phyloP scores from a whole-genome alignment of 2,329 filamentous ascomycete genomes.

The Atkinsonella hypoxylon region DNA sequence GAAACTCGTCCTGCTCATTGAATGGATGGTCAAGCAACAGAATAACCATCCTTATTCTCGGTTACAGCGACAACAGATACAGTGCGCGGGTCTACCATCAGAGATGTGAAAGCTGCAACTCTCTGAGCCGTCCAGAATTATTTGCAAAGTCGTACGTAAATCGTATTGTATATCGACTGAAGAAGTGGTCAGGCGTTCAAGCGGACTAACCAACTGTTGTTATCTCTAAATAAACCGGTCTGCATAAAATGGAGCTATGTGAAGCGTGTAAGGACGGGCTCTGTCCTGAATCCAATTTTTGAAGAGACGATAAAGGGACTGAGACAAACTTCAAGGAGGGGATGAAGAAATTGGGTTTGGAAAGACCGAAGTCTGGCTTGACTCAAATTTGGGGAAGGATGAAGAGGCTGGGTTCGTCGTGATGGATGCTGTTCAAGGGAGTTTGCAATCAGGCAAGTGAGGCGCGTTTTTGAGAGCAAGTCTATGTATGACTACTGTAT shows the following conservation, averaged over 20 bases:
- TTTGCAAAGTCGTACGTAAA: slow-evolving; percentile 23
- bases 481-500: too few species aligned
- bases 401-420: too few species aligned
- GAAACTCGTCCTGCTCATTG: slow-evolving; percentile 13
- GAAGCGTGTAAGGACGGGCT: slow-evolving; percentile 24
- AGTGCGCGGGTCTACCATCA: slow-evolving; percentile 26
- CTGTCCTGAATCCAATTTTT: slow-evolving; percentile 10
- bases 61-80: slow-evolving; percentile 18
- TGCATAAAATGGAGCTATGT: slow-evolving; percentile 19
- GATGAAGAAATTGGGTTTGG: too few species aligned
- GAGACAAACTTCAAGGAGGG: slow-evolving; percentile 4
- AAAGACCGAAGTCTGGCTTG: too few species aligned
- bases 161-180: slow-evolving; percentile 23
- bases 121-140: slow-evolving; percentile 15
- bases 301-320: background rate
- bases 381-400: too few species aligned
- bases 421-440: too few species aligned
- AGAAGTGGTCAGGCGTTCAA: slow-evolving; percentile 21
- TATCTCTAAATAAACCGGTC: background rate
- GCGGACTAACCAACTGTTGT: slow-evolving; percentile 5
- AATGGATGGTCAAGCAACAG: slow-evolving; percentile 20
- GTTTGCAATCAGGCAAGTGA: too few species aligned
- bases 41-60: slow-evolving; percentile 22
- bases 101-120: slow-evolving; percentile 20
- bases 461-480: too few species aligned